A percentile compares a stretch with the other conserved stretches of the same genome.
Evolutionary conservation across 768 basidiomycete species (phyloP).

Genomic region (Collybia sordida): DNA sequence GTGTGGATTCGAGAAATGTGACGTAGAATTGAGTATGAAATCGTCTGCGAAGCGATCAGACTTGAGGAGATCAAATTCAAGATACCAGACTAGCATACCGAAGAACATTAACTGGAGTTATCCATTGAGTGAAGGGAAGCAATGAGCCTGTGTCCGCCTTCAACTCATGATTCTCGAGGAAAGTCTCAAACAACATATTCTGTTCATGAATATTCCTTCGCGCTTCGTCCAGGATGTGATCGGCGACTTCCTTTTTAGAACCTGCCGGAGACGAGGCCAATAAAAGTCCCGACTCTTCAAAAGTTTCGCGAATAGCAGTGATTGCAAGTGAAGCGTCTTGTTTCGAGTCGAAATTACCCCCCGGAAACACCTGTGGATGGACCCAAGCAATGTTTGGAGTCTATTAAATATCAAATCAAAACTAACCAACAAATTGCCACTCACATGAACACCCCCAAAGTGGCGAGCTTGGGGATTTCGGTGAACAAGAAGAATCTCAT

Average conservation of each 20-base stretch:
- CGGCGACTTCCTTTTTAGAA: constrained; percentile 22
- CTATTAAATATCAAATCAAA: neutral
- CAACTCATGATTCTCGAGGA: constrained; percentile 47
- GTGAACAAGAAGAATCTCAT: constrained; percentile 71
- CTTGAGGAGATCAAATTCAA: neutral
- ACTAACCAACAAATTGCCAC: constrained; percentile 17
- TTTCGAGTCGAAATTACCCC: constrained; percentile 62
- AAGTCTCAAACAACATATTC: constrained; percentile 47
- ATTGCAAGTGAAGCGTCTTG: constrained; percentile 58
- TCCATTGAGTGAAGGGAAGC: constrained; percentile 75
- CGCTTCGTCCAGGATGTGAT: constrained; percentile 47
- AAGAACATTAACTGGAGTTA: constrained; percentile 57
- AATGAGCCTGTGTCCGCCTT: constrained; percentile 44
- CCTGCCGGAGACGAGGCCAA: constrained; percentile 42
- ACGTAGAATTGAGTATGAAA: constrained; percentile 75
- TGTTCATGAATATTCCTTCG: constrained; percentile 58
- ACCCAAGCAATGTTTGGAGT: neutral
- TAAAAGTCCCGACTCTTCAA: constrained; percentile 73
- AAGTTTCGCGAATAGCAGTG: constrained; percentile 75
- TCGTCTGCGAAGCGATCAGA: constrained; percentile 41
- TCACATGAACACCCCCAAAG: constrained; percentile 68
- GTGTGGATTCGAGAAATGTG: constrained; percentile 49
- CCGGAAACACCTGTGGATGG: constrained; percentile 65
- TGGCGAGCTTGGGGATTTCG: constrained; percentile 62
- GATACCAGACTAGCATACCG: constrained; percentile 35